Evolutionary conservation across 495 filamentous ascomycete species (phyloP), one percentile per base, ranked within the genome.

Genomic region (Hypoxylon perforatum): DNA sequence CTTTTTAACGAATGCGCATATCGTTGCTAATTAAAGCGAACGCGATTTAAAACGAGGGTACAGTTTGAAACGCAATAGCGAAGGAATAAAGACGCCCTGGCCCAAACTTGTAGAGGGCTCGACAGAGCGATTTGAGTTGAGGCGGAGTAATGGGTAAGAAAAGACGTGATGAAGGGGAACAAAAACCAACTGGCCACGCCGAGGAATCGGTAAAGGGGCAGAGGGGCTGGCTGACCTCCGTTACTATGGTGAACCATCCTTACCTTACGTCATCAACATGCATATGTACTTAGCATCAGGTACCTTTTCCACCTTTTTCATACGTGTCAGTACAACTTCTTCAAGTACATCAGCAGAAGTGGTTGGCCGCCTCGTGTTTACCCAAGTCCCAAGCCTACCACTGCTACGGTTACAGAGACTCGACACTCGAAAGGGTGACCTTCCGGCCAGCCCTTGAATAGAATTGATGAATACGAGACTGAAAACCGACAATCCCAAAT

Each of bases 381-480:
- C 60, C 51, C 38, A 39, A 35, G 36, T 56, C n/a, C 10, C 49
- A 46, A 61, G 58, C 52, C 57, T 44, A 63, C 47, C 21, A 30
- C 22, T 28, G 28, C 53, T 56, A 52, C 50, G 47, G 45, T 41
- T 47, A 22, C 50, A 67, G 41, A 54, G 35, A 33, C 30, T 10
- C 4, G 30, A 33, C 7, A 33, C 30, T 33, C 30, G 30, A 33
- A 18, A 59, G 22, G 23, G 39, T 19, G 41, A 55, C 49, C 54
- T 36, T 58, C 22, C 49, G 18, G 11, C 45, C 50, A 41, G 49
- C 44, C 66, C 45, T 35, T 52, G 55, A 56, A 59, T 30, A 44
- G 66, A 65, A 69, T 61, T 52, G 54, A 63, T 56, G 54, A 63
- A 68, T 68, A 68, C 65, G 65, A 68, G 52, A 17, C 49, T 48